phyloP scores from a whole-genome alignment of 2,329 filamentous ascomycete species.

The Talaromyces sp. region DNA sequence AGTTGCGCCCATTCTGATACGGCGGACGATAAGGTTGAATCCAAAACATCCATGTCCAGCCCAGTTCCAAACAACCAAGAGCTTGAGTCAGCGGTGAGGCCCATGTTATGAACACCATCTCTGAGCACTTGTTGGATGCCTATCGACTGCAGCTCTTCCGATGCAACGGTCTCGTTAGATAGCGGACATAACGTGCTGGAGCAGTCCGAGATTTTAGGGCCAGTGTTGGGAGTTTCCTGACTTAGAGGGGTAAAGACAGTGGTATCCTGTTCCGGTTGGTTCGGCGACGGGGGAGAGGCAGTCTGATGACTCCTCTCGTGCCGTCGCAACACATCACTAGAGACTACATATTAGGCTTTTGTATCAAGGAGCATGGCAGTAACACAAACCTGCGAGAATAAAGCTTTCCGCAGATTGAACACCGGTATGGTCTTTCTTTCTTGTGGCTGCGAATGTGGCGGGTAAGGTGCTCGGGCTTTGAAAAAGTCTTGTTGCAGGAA shows the following conservation, averaged over 20 bases:
- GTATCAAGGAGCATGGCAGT: background rate
- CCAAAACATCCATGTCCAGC: background rate
- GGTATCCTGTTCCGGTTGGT: background rate
- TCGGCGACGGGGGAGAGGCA: background rate
- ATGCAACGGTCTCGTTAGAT: background rate
- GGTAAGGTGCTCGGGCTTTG: background rate
- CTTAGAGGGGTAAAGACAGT: background rate
- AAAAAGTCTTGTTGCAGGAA: background rate
- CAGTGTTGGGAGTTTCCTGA: background rate
- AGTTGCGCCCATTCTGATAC: background rate
- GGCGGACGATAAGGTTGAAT: background rate
- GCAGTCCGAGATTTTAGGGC: background rate
- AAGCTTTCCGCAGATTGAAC: background rate
- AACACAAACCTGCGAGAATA: background rate
- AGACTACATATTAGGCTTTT: background rate
- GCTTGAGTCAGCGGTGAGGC: background rate
- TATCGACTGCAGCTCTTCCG: background rate
- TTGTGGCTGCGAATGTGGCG: background rate
- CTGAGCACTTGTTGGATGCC: background rate
- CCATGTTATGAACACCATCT: background rate
- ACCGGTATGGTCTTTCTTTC: background rate
- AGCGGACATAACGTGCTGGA: background rate
- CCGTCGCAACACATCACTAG: background rate
- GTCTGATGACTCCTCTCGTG: background rate
- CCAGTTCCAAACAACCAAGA: background rate